These are phyloP conservation scores for Lactarius vividus DNA, from an alignment of 768 basidiomycete species.

Conservation along the genomic window DNA sequence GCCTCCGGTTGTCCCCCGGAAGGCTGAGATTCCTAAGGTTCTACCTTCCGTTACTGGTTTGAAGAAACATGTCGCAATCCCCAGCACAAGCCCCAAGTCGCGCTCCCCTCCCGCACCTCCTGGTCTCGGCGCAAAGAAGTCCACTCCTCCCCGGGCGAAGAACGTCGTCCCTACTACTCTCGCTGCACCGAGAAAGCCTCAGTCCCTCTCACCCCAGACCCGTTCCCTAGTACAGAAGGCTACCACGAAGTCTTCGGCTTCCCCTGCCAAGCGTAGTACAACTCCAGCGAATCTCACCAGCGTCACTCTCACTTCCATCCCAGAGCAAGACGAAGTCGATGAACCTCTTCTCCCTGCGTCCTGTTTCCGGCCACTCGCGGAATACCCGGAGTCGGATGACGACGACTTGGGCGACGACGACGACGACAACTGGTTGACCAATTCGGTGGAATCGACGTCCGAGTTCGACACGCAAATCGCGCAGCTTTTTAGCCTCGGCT, in stretches of 20 bases:
- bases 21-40: background rate
- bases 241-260: background rate
- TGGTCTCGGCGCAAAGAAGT: conserved; percentile 1
- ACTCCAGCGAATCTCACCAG: background rate
- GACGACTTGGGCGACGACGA: background rate
- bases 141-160: background rate
- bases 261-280: background rate
- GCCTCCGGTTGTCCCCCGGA: background rate
- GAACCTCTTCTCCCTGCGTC: conserved; percentile 2
- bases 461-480: conserved; percentile 7
- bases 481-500: conserved; percentile 1
- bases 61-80: background rate
- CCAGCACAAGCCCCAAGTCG: background rate
- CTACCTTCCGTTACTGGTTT: background rate
- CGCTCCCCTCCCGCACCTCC: conserved; percentile 4
- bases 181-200: background rate
- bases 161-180: background rate
- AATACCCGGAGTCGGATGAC: background rate
- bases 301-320: background rate
- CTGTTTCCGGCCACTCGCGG: conserved; percentile 14
- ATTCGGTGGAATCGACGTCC: background rate
- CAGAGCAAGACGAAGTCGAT: background rate
- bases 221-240: background rate
- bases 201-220: background rate
- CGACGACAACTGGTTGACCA: background rate